Evolutionary conservation across 2,329 filamentous ascomycete genomes (phyloP).

Genomic region (Scedosporium aurantiacum): DNA sequence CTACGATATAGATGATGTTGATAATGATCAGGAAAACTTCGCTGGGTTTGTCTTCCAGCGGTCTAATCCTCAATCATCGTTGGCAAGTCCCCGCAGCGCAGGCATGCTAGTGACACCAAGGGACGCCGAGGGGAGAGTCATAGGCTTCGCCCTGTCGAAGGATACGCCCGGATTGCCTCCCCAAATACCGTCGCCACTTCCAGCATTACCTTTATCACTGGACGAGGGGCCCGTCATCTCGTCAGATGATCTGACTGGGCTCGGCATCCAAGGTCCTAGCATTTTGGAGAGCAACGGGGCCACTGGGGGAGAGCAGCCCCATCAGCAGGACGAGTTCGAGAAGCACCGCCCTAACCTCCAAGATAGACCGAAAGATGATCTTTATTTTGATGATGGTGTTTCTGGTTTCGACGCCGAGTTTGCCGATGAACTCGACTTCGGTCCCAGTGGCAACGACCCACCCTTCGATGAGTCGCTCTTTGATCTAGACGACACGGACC

Average conservation of each 20-base stretch:
- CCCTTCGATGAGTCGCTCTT: constrained; percentile 66
- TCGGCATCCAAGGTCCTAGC: constrained; percentile 31
- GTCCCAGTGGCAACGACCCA: constrained; percentile 33
- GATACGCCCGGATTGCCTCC: constrained; percentile 24
- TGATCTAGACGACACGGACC: constrained; percentile 54
- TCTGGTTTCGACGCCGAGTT: constrained; percentile 36
- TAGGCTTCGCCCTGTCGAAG: constrained; percentile 45
- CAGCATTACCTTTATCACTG: not conserved
- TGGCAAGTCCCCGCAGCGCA: constrained; percentile 38
- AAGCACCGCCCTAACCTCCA: not conserved
- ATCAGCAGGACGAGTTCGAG: not conserved
- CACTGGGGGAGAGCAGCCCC: not conserved
- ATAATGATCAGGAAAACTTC: constrained; percentile 50
- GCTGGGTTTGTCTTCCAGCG: constrained; percentile 47
- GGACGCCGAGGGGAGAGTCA: constrained; percentile 41
- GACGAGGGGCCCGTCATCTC: constrained; percentile 5
- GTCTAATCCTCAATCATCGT: constrained; percentile 38
- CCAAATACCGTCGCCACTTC: constrained; percentile 9
- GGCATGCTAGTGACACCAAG: constrained; percentile 40
- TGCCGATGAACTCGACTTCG: constrained; percentile 29
- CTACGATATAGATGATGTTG: constrained; percentile 28
- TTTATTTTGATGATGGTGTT: constrained; percentile 60
- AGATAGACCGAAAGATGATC: constrained; percentile 35
- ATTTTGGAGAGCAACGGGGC: not conserved
- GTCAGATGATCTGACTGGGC: constrained; percentile 19